These are phyloP conservation scores for Collybia nuda DNA, from an alignment of 768 basidiomycete genomes.

Conservation along the genomic window DNA sequence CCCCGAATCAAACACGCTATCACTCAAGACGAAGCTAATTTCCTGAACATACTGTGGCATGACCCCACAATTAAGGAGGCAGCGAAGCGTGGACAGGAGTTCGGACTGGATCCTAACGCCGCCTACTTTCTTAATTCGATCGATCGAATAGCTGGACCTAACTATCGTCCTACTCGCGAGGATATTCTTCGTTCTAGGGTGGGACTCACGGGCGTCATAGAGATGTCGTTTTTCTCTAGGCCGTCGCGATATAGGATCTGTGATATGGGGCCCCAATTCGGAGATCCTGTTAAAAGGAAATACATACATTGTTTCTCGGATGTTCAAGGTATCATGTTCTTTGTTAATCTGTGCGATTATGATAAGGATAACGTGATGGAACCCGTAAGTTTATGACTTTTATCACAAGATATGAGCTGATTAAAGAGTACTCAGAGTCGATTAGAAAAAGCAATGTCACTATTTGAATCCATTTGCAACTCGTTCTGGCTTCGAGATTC, in stretches of 20 bases:
- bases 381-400: too few species aligned
- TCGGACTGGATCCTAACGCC: conserved; percentile 93
- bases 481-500: too few species aligned
- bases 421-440: too few species aligned
- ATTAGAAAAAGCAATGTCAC: too few species aligned
- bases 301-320: conserved; percentile 96
- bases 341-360: conserved; percentile 91
- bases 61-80: conserved; percentile 77
- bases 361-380: too few species aligned
- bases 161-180: conserved; percentile 88
- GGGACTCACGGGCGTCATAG: conserved; percentile 95
- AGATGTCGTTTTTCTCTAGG: conserved; percentile 91
- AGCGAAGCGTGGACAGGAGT: conserved; percentile 80
- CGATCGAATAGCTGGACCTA: conserved; percentile 69
- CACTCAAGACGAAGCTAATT: conserved; percentile 44
- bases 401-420: too few species aligned
- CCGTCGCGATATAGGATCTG: conserved; percentile 89
- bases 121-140: conserved; percentile 93
- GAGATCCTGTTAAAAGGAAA: conserved; percentile 71
- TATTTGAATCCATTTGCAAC: too few species aligned
- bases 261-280: conserved; percentile 84
- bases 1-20: conserved; percentile 72
- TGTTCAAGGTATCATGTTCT: conserved; percentile 86
- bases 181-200: conserved; percentile 91
- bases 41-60: conserved; percentile 75